Base-by-base conservation (phyloP, 73 alveolate species). In the Blepharisma japonicum region DNA sequence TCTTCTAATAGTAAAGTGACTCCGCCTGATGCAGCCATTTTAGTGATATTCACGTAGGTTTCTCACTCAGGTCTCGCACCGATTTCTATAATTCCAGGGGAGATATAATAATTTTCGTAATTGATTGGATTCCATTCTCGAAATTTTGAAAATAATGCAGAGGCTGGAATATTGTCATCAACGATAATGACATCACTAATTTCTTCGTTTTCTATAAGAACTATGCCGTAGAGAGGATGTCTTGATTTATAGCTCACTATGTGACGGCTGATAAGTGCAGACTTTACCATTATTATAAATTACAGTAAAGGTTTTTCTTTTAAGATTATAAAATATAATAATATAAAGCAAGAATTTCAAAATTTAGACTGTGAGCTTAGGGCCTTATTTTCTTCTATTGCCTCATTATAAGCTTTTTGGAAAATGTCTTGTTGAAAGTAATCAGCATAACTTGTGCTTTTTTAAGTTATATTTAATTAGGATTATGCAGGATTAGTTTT, bases 21-120 rank as follows among this genome's bases (percentile, higher is more conserved):
- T 20, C 74, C 74, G 2, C 74, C 74, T 61, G 74, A 61, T 18
- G 23, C 39, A 14, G 74, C 74, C 18, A 39, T 39, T 61, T 61
- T 61, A 18, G 74, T 61, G 47, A 61, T 61, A 4, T n/a, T 18
- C 47, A 9, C 39, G 23, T 61, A 61, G 14, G 74, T 14, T 11
- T 61, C 74, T 39, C 74, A 53, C 67, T 53, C 23, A 14, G 23
- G 67, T 20, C 67, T 53, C 23, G 4, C 67, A 53, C 23, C 23
- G 3, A 53, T 14, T 11, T 53, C 67, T 1, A 53, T 53, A 20
- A 53, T 53, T 4, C 67, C 67, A 14, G 67, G 67, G 67, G 67
- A 53, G 23, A 53, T 53, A 20, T 53, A 53, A 53, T 53, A 14
- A 20, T 53, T 11, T 53, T 53, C 67, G n/a, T 14, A 53, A 20